Conservation (phyloP, 805 yeast genomes). For the Candida sonorensis region DNA sequence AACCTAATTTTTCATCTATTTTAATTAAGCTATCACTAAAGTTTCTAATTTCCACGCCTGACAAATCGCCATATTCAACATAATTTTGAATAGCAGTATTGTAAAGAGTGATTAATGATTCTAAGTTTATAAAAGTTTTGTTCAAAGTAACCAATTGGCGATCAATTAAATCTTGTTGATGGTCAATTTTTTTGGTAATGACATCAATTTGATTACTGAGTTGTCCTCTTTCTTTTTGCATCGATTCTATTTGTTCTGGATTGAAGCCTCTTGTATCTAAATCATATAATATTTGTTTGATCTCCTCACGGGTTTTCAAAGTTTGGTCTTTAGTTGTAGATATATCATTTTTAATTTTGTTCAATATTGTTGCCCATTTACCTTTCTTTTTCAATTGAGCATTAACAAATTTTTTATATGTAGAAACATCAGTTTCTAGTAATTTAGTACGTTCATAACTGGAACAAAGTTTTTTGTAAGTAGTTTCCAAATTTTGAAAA, state of each 20-base stretch:
- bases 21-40: slow-evolving; percentile 17
- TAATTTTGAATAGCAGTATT: slow-evolving; percentile 47
- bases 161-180: slow-evolving; percentile 39
- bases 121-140: slow-evolving; percentile 43
- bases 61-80: slow-evolving; percentile 15
- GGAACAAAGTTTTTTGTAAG: slow-evolving; percentile 40
- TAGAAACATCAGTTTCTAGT: slow-evolving; percentile 60
- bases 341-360: slow-evolving; percentile 53
- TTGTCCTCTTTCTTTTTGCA: slow-evolving; percentile 56
- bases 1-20: slow-evolving; percentile 38
- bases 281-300: slow-evolving; percentile 34
- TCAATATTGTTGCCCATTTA: slow-evolving; percentile 56
- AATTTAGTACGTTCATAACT: slow-evolving; percentile 55
- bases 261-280: slow-evolving; percentile 53
- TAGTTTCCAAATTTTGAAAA: slow-evolving; percentile 35
- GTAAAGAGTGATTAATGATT: slow-evolving; percentile 47
- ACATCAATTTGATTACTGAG: slow-evolving; percentile 47
- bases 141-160: slow-evolving; percentile 45
- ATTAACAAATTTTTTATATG: slow-evolving; percentile 66
- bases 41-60: slow-evolving; percentile 17
- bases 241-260: slow-evolving; percentile 53
- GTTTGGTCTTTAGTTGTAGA: slow-evolving; percentile 34
- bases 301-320: slow-evolving; percentile 30
- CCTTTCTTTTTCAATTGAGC: slow-evolving; percentile 56
- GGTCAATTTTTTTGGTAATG: slow-evolving; percentile 31